phyloP scores from a whole-genome alignment of 2,329 filamentous ascomycete species.

The Trichoderma polysporum region DNA sequence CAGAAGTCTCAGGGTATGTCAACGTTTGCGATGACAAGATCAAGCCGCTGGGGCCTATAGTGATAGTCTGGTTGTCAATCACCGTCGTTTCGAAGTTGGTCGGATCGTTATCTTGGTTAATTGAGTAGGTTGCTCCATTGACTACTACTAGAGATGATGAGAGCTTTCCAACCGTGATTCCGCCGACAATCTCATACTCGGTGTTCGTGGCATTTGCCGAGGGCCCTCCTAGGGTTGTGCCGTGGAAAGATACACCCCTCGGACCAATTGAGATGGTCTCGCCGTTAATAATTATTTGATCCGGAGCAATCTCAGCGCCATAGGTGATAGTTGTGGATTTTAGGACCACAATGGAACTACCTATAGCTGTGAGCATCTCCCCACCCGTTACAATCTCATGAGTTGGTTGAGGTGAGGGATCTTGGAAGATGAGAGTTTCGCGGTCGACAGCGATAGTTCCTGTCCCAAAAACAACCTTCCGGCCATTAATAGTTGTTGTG shows the following conservation, averaged over 20 bases:
- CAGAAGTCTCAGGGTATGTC: constrained; percentile 44
- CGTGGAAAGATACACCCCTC: constrained; percentile 42
- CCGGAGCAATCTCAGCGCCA: constrained; percentile 35
- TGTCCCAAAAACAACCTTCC: constrained; percentile 37
- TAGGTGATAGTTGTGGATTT: constrained; percentile 48
- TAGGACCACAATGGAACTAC: constrained; percentile 42
- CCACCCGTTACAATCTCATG: constrained; percentile 50
- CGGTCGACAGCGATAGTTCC: constrained; percentile 38
- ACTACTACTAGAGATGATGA: constrained; percentile 51
- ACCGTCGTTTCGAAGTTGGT: constrained; percentile 52
- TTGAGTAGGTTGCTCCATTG: constrained; percentile 49
- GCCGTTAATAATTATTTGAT: constrained; percentile 46
- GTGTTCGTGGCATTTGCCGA: constrained; percentile 38
- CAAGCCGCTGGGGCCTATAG: constrained; percentile 50
- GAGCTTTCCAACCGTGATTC: constrained; percentile 52
- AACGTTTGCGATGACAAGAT: constrained; percentile 47
- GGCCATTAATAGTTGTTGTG: constrained; percentile 36
- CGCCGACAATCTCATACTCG: constrained; percentile 50
- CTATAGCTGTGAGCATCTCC: constrained; percentile 46
- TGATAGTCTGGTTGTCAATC: constrained; percentile 48
- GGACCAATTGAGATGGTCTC: constrained; percentile 53
- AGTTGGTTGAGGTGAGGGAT: constrained; percentile 34
- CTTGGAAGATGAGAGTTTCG: constrained; percentile 39
- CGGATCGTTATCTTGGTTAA: constrained; percentile 45
- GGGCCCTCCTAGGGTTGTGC: constrained; percentile 45